Percentiles rank a stretch among this genome's conserved stretches.
Conservation (phyloP, 148 eudicot species). For the Fagopyrum homotropicum region DNA sequence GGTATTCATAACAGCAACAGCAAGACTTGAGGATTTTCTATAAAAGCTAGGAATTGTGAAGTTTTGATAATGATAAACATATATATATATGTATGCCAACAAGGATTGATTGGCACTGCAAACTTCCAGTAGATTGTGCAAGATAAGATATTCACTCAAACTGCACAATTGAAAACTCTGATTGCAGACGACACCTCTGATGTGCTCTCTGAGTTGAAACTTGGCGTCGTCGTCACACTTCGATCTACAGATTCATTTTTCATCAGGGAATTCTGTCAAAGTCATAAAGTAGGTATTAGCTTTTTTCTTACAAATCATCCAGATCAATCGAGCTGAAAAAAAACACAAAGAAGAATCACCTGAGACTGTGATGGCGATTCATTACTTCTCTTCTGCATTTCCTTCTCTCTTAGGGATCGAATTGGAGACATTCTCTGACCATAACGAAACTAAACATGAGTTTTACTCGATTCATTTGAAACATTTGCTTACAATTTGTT, state of each 20-base stretch:
- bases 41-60: neutral
- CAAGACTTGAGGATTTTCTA: neutral
- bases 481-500: neutral
- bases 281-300: neutral
- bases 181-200: constrained; percentile 3
- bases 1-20: neutral
- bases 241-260: neutral
- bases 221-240: neutral
- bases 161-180: neutral
- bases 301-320: neutral
- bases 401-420: constrained; percentile 55
- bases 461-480: neutral
- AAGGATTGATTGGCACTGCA: neutral
- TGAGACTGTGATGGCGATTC: constrained; percentile 10
- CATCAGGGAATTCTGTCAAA: neutral
- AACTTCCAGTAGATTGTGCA: neutral
- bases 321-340: neutral
- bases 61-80: neutral
- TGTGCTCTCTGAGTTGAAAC: neutral
- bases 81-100: neutral
- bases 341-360: neutral
- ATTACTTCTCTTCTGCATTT: constrained; percentile 30
- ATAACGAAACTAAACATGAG: neutral
- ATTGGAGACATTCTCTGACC: constrained; percentile 48
- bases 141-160: neutral